Evolutionary conservation across 257 asterid species (phyloP).

Genomic region (Solanum piurae): DNA sequence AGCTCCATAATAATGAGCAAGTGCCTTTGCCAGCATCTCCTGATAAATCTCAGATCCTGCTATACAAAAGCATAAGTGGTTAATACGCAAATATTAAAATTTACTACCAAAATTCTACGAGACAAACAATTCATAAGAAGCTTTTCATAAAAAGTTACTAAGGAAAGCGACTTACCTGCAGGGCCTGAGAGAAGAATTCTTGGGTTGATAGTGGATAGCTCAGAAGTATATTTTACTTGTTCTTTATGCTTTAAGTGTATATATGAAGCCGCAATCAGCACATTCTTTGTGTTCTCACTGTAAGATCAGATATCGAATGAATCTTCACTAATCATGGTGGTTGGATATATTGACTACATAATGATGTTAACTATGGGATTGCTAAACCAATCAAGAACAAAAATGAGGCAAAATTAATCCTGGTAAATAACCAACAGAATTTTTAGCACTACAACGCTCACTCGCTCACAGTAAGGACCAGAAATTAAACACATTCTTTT

Average conservation of each 20-base stretch:
- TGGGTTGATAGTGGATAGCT: slow-evolving; percentile 77
- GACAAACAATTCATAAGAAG: background rate
- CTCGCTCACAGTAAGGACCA: background rate
- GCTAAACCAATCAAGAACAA: background rate
- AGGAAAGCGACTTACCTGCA: slow-evolving; percentile 45
- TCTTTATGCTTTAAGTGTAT: slow-evolving; percentile 71
- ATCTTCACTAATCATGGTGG: background rate
- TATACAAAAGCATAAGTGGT: background rate
- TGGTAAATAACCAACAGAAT: background rate
- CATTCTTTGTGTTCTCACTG: slow-evolving; percentile 82
- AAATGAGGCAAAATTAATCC: background rate
- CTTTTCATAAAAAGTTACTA: background rate
- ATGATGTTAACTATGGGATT: background rate
- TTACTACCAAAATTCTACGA: background rate
- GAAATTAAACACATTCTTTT: background rate
- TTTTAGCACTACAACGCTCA: background rate
- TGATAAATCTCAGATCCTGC: slow-evolving; percentile 87
- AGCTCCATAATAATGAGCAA: slow-evolving; percentile 80
- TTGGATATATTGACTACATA: background rate
- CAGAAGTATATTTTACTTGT: slow-evolving; percentile 54
- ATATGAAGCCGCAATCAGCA: slow-evolving; percentile 75
- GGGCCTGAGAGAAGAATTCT: slow-evolving; percentile 87
- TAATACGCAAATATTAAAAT: background rate
- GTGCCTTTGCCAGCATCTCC: slow-evolving; percentile 88
- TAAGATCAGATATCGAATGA: slow-evolving; percentile 17